phyloP scores from a whole-genome alignment of 2,329 filamentous ascomycete species.

The Mycocentrospora acerina region DNA sequence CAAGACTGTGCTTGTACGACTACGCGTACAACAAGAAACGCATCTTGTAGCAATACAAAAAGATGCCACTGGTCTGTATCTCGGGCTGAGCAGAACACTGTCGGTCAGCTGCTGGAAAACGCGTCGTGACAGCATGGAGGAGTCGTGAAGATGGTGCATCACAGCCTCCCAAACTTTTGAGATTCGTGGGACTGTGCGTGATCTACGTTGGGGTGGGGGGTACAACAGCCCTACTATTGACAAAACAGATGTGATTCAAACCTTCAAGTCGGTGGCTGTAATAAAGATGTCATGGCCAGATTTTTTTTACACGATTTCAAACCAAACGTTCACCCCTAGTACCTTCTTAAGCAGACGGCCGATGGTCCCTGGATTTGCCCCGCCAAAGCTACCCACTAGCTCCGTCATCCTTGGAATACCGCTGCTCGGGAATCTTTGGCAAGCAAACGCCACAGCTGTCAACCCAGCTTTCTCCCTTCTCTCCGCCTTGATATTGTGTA shows the following conservation, averaged over 20 bases:
- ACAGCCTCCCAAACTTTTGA: constrained; percentile 17
- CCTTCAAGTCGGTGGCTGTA: too few relatives aligned
- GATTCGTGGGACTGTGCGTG: constrained; percentile 4
- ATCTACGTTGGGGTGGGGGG: not conserved
- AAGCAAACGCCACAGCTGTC: constrained; percentile 5
- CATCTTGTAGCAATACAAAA: constrained; percentile 19
- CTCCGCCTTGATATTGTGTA: constrained; percentile 1
- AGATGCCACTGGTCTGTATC: constrained; percentile 1
- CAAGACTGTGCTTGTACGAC: constrained; percentile 3
- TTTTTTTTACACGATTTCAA: too few relatives aligned
- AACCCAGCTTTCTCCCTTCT: not conserved
- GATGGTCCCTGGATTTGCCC: constrained; percentile 17
- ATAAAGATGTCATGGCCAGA: too few relatives aligned
- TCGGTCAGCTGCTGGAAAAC: constrained; percentile 40
- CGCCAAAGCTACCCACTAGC: constrained; percentile 17
- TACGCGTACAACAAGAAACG: constrained; percentile 8
- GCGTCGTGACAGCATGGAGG: constrained; percentile 41
- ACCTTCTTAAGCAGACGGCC: not conserved
- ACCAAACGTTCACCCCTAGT: too few relatives aligned
- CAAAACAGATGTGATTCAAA: too few relatives aligned
- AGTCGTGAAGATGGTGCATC: constrained; percentile 12
- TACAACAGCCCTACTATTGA: not conserved
- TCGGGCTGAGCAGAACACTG: constrained; percentile 28
- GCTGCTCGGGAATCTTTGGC: constrained; percentile 5
- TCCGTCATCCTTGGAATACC: constrained; percentile 10